phyloP scores from a whole-genome alignment of 2,329 filamentous ascomycete genomes.

The Neofusicoccum kwambonambiense region DNA sequence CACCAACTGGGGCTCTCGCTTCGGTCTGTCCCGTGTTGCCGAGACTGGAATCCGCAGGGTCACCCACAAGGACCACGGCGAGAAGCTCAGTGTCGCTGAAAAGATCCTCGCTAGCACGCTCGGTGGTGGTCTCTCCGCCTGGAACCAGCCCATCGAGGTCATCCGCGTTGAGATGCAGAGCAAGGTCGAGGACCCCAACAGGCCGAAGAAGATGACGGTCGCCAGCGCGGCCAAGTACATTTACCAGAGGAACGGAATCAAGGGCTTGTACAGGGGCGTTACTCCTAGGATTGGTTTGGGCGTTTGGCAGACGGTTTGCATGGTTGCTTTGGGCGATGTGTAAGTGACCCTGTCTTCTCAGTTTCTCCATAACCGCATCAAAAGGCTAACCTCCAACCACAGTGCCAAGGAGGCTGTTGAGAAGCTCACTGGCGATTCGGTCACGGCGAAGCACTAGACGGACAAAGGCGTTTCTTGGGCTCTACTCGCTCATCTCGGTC shows the following conservation, averaged over 20 bases:
- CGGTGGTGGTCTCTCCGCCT: conserved; percentile 91
- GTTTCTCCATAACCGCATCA: background rate
- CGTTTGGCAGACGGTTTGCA: conserved; percentile 99
- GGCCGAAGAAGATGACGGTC: conserved; percentile 98
- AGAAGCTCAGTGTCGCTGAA: conserved; percentile 76
- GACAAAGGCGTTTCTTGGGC: conserved; percentile 9
- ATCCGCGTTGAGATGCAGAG: conserved; percentile 99
- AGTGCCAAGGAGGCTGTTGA: conserved; percentile 66
- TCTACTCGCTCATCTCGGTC: conserved; percentile 7
- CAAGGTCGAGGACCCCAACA: conserved; percentile 96
- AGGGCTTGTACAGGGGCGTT: conserved; percentile 93
- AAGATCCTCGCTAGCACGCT: conserved; percentile 85
- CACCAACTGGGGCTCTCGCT: conserved; percentile 98
- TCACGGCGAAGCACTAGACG: conserved; percentile 64
- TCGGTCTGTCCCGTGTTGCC: conserved; percentile 87
- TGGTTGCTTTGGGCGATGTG: conserved; percentile 99
- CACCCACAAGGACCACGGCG: conserved; percentile 74
- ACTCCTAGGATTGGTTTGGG: conserved; percentile 90
- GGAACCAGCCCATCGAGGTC: conserved; percentile 99
- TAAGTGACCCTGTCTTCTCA: conserved; percentile 49
- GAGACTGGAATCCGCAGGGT: conserved; percentile 80
- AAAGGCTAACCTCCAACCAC: background rate
- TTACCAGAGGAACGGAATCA: conserved; percentile 82
- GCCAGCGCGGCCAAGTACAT: conserved; percentile 81
- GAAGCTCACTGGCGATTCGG: conserved; percentile 62